Conservation (phyloP, 164 flowering plant species). For the Stephania yunnanensis region DNA sequence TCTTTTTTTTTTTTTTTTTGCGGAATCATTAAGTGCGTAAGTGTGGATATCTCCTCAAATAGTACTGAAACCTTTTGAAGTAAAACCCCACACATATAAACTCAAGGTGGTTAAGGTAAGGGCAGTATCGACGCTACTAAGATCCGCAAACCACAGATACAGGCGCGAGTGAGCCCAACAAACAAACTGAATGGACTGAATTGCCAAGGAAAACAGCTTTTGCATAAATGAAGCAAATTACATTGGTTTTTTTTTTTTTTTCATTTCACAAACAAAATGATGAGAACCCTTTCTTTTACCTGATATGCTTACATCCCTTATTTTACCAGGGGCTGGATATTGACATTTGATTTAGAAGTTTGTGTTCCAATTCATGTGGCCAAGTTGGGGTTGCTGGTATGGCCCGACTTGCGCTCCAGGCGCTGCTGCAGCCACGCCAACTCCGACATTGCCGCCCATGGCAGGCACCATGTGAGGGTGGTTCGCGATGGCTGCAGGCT, state of each 20-base stretch:
- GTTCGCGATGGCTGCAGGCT: conserved; percentile 50
- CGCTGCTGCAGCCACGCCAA: conserved; percentile 53
- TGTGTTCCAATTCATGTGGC: conserved; percentile 73
- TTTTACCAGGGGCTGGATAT: background rate
- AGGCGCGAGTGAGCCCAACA: background rate
- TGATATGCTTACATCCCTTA: conserved; percentile 8
- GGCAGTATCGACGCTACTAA: too few relatives aligned
- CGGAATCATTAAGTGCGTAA: too few relatives aligned
- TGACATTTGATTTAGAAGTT: conserved; percentile 42
- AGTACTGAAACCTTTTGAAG: too few relatives aligned
- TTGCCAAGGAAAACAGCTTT: conserved; percentile 8
- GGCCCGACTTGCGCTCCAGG: conserved; percentile 73
- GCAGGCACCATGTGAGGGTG: conserved; percentile 69
- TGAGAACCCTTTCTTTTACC: background rate
- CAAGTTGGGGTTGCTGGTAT: conserved; percentile 81
- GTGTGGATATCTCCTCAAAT: too few relatives aligned
- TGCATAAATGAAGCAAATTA: conserved; percentile 21
- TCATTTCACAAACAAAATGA: conserved; percentile 26
- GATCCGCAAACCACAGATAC: too few relatives aligned
- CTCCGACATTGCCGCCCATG: conserved; percentile 62
- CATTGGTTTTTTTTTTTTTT: conserved; percentile 9
- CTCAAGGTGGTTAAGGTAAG: too few relatives aligned
- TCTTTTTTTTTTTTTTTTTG: too few relatives aligned
- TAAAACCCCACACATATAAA: too few relatives aligned
- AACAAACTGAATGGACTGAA: background rate